Conservation (phyloP, 2,329 filamentous ascomycete genomes). For the Lachnellula arida region DNA sequence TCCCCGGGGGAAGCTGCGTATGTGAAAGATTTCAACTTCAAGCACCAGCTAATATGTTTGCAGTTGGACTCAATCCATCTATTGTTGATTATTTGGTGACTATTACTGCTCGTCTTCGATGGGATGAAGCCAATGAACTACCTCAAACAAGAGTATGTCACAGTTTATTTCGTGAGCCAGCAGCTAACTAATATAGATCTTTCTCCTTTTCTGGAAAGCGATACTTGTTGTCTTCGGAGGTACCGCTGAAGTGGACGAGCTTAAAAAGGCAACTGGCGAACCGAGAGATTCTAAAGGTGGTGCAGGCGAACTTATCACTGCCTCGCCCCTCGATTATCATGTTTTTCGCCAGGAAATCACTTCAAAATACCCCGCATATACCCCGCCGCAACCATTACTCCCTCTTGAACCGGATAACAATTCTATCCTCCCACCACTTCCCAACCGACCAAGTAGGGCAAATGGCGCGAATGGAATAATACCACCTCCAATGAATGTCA, state of each 20-base stretch:
- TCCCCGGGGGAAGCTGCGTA: conserved; percentile 42
- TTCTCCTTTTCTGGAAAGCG: conserved; percentile 88
- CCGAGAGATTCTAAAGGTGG: conserved; percentile 38
- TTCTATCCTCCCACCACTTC: conserved; percentile 80
- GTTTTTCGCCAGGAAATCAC: conserved; percentile 94
- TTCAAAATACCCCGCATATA: conserved; percentile 95
- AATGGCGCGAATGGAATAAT: conserved; percentile 59
- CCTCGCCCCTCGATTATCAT: conserved; percentile 93
- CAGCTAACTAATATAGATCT: conserved; percentile 47
- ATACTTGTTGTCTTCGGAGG: conserved; percentile 83
- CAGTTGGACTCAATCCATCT: conserved; percentile 56
- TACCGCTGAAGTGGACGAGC: conserved; percentile 62
- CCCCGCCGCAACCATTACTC: conserved; percentile 77
- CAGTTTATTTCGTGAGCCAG: conserved; percentile 5
- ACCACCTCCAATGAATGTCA: conserved; percentile 47
- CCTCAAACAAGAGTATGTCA: conserved; percentile 58
- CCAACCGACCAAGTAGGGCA: conserved; percentile 63
- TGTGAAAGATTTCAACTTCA: conserved; percentile 28
- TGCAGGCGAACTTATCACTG: conserved; percentile 70
- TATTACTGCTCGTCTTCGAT: conserved; percentile 62
- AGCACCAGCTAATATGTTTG: conserved; percentile 20
- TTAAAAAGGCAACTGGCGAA: conserved; percentile 69
- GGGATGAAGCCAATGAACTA: conserved; percentile 62
- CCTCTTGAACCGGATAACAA: conserved; percentile 87
- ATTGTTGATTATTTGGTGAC: conserved; percentile 70